phyloP scores from a whole-genome alignment of 2,329 filamentous ascomycete species.

The Colletotrichum liriopes region DNA sequence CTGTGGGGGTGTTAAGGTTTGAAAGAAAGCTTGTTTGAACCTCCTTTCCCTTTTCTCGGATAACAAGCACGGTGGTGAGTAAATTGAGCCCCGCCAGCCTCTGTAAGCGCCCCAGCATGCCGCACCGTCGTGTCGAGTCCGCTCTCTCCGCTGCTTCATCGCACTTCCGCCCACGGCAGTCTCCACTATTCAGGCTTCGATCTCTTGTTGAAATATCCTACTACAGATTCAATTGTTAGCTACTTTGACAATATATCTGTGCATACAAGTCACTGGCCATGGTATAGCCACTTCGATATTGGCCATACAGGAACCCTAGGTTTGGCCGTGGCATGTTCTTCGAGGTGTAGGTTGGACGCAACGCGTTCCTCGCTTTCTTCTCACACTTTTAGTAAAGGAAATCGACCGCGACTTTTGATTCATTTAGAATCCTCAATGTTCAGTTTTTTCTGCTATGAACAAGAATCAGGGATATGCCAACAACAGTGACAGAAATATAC shows the following conservation, averaged over 20 bases:
- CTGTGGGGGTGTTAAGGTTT: not conserved
- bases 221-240: not conserved
- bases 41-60: not conserved
- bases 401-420: no score
- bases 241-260: not conserved
- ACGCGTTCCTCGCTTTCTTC: not conserved
- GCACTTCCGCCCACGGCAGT: not conserved
- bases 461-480: no score
- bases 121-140: not conserved
- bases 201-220: not conserved
- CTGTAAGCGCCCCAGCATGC: not conserved
- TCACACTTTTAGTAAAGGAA: no score
- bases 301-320: not conserved
- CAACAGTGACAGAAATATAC: no score
- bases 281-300: not conserved
- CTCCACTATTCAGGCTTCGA: not conserved
- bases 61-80: not conserved
- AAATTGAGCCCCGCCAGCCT: not conserved
- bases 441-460: no score
- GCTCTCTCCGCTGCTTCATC: not conserved
- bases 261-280: not conserved
- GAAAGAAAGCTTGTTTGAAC: conserved; percentile 6
- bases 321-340: not conserved
- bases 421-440: no score
- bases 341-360: not conserved